Percentiles rank a stretch among this genome's conserved stretches.
Evolutionary conservation across 345 rosid genomes (phyloP).

Genomic region (Acer yangbiense): DNA sequence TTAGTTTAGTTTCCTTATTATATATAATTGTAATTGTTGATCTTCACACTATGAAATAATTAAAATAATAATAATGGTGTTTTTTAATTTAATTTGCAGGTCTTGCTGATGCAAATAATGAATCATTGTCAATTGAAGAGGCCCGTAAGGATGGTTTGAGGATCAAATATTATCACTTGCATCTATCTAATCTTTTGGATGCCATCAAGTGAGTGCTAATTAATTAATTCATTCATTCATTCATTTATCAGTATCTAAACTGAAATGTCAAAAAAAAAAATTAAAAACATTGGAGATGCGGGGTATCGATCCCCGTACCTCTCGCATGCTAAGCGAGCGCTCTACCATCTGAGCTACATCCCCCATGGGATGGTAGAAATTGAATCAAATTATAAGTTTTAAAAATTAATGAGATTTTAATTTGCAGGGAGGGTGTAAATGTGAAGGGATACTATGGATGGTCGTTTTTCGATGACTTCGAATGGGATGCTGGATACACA

Average conservation of each 20-base stretch:
- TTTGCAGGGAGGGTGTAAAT: conserved; percentile 43
- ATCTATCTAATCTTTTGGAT: conserved; percentile 33
- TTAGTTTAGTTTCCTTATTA: neutral
- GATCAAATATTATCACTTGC: conserved; percentile 39
- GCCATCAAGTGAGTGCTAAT: conserved; percentile 44
- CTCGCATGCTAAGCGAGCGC: conserved; percentile 57
- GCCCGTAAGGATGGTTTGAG: conserved; percentile 28
- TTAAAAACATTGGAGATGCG: conserved; percentile 9
- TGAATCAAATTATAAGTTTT: no score
- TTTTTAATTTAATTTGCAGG: neutral
- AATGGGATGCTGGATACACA: conserved; percentile 44
- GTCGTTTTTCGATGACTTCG: conserved; percentile 48
- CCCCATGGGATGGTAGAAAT: neutral
- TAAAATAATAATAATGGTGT: neutral
- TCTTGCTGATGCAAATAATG: conserved; percentile 25
- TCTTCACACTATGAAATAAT: no score
- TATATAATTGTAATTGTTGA: neutral
- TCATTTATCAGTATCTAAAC: neutral
- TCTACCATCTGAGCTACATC: conserved; percentile 56
- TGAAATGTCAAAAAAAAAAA: no score
- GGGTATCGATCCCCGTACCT: conserved; percentile 32
- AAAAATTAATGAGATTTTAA: conserved; percentile 25
- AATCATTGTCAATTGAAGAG: conserved; percentile 19
- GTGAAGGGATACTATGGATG: conserved; percentile 49
- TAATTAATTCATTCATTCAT: neutral